Evolutionary conservation across 2,329 filamentous ascomycete species (phyloP).

Genomic region (Ophiostoma himal-ulmi): DNA sequence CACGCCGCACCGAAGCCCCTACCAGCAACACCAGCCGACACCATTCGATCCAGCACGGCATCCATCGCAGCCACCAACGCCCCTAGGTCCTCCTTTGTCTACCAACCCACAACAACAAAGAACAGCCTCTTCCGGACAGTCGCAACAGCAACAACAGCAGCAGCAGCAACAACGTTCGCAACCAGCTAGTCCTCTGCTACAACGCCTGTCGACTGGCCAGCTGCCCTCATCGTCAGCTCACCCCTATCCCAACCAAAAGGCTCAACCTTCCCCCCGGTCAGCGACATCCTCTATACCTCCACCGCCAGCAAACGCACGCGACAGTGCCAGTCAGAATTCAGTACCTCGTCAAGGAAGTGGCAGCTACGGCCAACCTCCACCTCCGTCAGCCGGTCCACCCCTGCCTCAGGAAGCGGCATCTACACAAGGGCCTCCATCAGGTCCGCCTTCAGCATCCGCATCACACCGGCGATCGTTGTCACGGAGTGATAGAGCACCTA

Average conservation of each 20-base stretch:
- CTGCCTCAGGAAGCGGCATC: neutral
- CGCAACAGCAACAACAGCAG: conserved; percentile 12
- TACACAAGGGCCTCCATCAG: neutral
- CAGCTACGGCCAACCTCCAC: conserved; percentile 36
- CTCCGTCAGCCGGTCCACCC: conserved; percentile 30
- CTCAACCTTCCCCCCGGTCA: conserved; percentile 32
- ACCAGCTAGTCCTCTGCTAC: conserved; percentile 57
- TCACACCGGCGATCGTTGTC: conserved; percentile 46
- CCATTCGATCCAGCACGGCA: conserved; percentile 11
- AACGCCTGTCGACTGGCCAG: conserved; percentile 37
- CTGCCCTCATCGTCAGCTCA: neutral
- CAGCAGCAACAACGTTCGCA: conserved; percentile 37
- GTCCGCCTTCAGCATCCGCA: neutral
- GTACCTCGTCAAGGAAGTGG: conserved; percentile 27
- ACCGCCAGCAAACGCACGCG: neutral
- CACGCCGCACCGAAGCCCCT: neutral
- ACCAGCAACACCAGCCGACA: neutral
- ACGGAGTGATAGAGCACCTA: conserved; percentile 60
- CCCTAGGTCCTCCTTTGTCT: conserved; percentile 6
- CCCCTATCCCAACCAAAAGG: neutral
- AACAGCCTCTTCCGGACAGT: conserved; percentile 1
- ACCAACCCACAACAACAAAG: conserved; percentile 16
- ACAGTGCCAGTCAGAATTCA: conserved; percentile 13
- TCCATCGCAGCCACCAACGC: conserved; percentile 5
- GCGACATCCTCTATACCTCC: conserved; percentile 26